Percentiles rank a stretch among this genome's conserved stretches.
phyloP scores from a whole-genome alignment of 108 stramenopile genomes.

The Aurantiochytrium sp. region DNA sequence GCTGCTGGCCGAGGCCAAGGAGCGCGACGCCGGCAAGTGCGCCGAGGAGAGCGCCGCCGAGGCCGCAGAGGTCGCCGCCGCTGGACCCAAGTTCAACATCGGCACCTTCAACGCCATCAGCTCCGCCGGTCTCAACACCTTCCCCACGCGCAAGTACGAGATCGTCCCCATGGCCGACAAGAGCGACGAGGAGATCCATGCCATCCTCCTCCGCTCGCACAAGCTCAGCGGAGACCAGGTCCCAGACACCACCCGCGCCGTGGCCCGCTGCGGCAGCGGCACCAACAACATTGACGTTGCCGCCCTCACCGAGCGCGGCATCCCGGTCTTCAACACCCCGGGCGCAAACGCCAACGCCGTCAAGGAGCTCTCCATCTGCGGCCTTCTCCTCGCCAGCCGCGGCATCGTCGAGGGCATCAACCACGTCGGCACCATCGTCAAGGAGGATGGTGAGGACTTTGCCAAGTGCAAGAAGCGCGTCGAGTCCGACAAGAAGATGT shows the following conservation, averaged over 20 bases:
- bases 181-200: conserved; percentile 46
- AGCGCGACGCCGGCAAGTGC: neutral
- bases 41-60: neutral
- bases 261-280: conserved; percentile 88
- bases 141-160: neutral
- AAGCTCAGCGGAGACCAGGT: conserved; percentile 77
- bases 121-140: conserved; percentile 33
- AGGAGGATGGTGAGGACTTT: conserved; percentile 50
- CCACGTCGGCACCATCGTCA: conserved; percentile 71
- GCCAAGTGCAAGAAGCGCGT: conserved; percentile 64
- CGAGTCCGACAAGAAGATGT: conserved; percentile 84
- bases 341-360: conserved; percentile 92
- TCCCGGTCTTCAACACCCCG: conserved; percentile 92
- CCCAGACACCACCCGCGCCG: conserved; percentile 66
- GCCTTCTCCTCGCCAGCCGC: conserved; percentile 68
- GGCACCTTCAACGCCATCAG: conserved; percentile 84
- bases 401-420: conserved; percentile 74
- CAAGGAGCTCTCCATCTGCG: conserved; percentile 80
- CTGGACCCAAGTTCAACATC: conserved; percentile 64
- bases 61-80: neutral
- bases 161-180: conserved; percentile 11
- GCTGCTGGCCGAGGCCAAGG: conserved; percentile 10
- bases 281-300: conserved; percentile 86
- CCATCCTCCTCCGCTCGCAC: conserved; percentile 74
- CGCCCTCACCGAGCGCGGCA: conserved; percentile 79